Conservation (phyloP, 768 basidiomycete species). For the Pleurotus ostreatus region DNA sequence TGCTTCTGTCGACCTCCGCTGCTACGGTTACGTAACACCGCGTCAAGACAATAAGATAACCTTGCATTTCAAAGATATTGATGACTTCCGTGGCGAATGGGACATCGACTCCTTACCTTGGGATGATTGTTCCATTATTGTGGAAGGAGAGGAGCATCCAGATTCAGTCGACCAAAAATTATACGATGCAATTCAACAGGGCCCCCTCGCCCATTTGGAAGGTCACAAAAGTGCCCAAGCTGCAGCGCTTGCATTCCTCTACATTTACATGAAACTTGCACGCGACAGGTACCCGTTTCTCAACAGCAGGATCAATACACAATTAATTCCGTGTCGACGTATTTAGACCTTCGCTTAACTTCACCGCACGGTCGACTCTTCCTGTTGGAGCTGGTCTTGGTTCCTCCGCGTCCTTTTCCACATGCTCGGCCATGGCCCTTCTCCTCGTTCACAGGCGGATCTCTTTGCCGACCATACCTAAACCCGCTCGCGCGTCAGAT, state of each 20-base stretch:
- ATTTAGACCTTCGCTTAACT: slow-evolving; percentile 69
- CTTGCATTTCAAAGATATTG: slow-evolving; percentile 77
- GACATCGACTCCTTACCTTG: slow-evolving; percentile 73
- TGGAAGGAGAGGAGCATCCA: slow-evolving; percentile 49
- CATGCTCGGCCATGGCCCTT: slow-evolving; percentile 77
- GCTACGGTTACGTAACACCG: slow-evolving; percentile 81
- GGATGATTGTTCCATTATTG: slow-evolving; percentile 58
- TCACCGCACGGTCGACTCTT: slow-evolving; percentile 81
- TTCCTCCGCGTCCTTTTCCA: slow-evolving; percentile 94
- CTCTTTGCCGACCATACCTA: slow-evolving; percentile 46
- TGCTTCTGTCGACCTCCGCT: slow-evolving; percentile 92
- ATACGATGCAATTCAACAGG: slow-evolving; percentile 62
- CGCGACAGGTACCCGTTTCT: slow-evolving; percentile 48
- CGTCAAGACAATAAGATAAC: slow-evolving; percentile 70
- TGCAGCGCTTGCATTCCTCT: slow-evolving; percentile 75
- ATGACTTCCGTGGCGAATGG: slow-evolving; percentile 79
- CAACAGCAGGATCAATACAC: slow-evolving; percentile 11
- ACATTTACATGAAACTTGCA: slow-evolving; percentile 84
- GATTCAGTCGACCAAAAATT: slow-evolving; percentile 71
- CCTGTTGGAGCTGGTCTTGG: slow-evolving; percentile 96
- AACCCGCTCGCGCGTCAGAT: slow-evolving; percentile 19
- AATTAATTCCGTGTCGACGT: slow-evolving; percentile 10
- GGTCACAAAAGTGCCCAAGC: slow-evolving; percentile 34
- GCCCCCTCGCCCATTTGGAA: slow-evolving; percentile 32
- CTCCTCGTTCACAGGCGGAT: slow-evolving; percentile 76